These are phyloP conservation scores for Pichia sp. DNA, from an alignment of 1,139 yeast genomes.

Conservation along the genomic window DNA sequence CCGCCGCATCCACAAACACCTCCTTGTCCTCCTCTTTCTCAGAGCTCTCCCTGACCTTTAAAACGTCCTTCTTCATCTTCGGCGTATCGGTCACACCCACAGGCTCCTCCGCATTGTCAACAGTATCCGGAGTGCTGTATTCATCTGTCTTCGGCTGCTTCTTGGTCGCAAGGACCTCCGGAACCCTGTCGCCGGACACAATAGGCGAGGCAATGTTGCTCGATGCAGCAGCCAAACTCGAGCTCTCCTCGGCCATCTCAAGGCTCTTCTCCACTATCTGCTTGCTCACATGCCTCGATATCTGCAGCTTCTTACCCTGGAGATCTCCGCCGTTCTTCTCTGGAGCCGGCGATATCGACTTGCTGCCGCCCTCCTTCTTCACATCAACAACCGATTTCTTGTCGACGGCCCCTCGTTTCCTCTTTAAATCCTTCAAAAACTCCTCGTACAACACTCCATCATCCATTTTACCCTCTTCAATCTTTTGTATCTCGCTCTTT, in stretches of 20 bases:
- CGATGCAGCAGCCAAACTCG: neutral
- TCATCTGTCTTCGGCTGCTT: too few relatives aligned
- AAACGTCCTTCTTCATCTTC: too few relatives aligned
- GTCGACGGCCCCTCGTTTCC: constrained; percentile 11
- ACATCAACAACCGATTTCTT: neutral
- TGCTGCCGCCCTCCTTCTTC: neutral
- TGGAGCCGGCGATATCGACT: neutral
- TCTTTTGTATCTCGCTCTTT: constrained; percentile 28
- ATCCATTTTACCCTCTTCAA: constrained; percentile 32
- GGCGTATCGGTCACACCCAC: too few relatives aligned
- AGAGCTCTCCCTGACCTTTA: neutral
- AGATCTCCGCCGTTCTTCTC: neutral
- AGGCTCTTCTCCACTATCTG: constrained; percentile 3
- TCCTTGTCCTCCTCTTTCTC: constrained; percentile 5
- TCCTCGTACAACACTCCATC: constrained; percentile 30
- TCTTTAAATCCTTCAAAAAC: constrained; percentile 18
- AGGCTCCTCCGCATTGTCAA: too few relatives aligned
- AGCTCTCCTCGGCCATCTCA: neutral
- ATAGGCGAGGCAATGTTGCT: neutral
- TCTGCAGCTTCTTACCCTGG: constrained; percentile 13
- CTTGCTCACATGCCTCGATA: constrained; percentile 7
- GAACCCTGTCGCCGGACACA: neutral
- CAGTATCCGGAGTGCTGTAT: too few relatives aligned
- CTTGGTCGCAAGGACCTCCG: too few relatives aligned
- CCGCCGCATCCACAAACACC: constrained; percentile 11